Evolutionary conservation across 2,329 filamentous ascomycete species (phyloP), one percentile per base, ranked within the genome.

Genomic region (Penicillium digitatum): DNA sequence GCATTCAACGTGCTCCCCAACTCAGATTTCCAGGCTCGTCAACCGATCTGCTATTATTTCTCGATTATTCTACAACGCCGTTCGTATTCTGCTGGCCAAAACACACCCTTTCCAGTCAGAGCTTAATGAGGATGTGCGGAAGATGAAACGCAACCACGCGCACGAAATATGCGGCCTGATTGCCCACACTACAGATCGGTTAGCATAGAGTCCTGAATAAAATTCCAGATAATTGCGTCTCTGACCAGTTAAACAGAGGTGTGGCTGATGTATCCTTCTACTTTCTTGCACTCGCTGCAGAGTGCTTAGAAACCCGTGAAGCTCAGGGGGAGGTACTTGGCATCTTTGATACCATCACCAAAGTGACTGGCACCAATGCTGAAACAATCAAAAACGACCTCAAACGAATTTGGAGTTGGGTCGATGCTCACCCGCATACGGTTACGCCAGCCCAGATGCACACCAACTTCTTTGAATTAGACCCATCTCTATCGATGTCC

Each of bases 151-250:
- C 46, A 83, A 84, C 58, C 90, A 96, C 68, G 87, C 90, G 0
- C 87, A 88, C 62, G 87, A 92, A 69, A 87, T 95, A 24, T 96
- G 92, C 68, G 93, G 93, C 14, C 95, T 97, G 58, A 86, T 89
- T 24, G 89, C 90, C 2, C 90, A 95, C 68, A 85, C 87, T 48
- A 89, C 91, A 65, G 90, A 95, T 68, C 81, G 84, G 78, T 82
- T 68, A 63, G 75, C 68, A 11, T 10, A 40, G n/a, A 20, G 8
- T 18, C n/a, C 12, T 29, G 12, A 9, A n/a, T 6, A 5, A 31
- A 20, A 8, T 9, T 5, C 3, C 5, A 39, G 7, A 18, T 1
- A 3, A n/a, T 8, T n/a, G 8, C 26, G 20, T 12, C 8, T 29
- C 24, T 47, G 14, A 55, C 40, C 45, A 35, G 26, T 43, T 27